These are phyloP conservation scores for Globisporangium viniferum DNA, from an alignment of 352 stramenopile genomes.

Conservation along the genomic window DNA sequence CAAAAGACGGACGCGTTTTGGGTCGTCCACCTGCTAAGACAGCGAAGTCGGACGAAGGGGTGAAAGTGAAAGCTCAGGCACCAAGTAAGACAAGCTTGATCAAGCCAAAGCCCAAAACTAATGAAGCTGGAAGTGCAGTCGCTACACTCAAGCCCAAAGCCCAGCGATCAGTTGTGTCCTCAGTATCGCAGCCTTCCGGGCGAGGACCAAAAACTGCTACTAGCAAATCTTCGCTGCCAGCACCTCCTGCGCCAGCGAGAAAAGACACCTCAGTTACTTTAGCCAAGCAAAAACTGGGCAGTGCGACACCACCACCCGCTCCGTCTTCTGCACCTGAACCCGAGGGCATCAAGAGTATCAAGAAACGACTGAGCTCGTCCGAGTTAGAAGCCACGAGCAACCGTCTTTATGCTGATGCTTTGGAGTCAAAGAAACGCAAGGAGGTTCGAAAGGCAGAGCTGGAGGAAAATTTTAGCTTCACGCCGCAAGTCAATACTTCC, in stretches of 20 bases:
- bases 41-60: conserved; percentile 3
- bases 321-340: conserved; percentile 13
- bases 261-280: not conserved
- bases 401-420: conserved; percentile 58
- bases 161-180: not conserved
- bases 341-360: conserved; percentile 22
- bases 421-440: conserved; percentile 54
- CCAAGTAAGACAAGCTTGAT: conserved; percentile 1
- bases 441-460: conserved; percentile 50
- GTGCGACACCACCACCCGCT: conserved; percentile 6
- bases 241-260: not conserved
- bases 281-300: not conserved
- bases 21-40: not conserved
- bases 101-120: conserved; percentile 1
- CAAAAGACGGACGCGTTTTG: not conserved
- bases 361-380: conserved; percentile 56
- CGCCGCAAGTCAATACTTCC: conserved; percentile 50
- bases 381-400: conserved; percentile 53
- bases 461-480: conserved; percentile 54
- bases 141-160: conserved; percentile 1
- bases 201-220: not conserved
- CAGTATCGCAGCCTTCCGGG: not conserved
- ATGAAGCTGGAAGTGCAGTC: not conserved
- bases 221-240: not conserved
- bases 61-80: conserved; percentile 7